Evolutionary conservation across 352 stramenopile genomes (phyloP).

Genomic region (Pythium grandisporangium): DNA sequence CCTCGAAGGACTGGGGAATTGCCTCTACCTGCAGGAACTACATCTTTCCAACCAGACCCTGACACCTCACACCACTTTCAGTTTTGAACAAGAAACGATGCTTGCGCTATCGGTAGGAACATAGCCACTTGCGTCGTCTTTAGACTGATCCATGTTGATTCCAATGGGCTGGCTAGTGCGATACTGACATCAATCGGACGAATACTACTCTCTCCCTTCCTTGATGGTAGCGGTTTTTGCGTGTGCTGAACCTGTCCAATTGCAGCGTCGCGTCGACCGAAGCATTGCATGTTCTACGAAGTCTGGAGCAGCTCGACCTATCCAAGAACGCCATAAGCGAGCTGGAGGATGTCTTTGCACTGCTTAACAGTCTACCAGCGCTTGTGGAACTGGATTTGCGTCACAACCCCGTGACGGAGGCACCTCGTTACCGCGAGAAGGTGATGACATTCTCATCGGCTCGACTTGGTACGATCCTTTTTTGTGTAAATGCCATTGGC

Average conservation of each 20-base stretch:
- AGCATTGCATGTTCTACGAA: constrained; percentile 19
- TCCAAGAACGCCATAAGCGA: constrained; percentile 53
- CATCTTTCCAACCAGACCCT: constrained; percentile 56
- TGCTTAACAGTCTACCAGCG: constrained; percentile 31
- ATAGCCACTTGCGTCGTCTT: too few relatives aligned
- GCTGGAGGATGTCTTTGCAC: constrained; percentile 56
- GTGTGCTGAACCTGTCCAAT: constrained; percentile 53
- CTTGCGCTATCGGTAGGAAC: constrained; percentile 23
- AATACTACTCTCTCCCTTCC: not conserved
- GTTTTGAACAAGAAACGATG: constrained; percentile 36
- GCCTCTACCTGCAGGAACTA: constrained; percentile 40
- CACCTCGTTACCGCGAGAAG: constrained; percentile 60
- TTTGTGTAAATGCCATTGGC: not conserved
- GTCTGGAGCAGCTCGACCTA: constrained; percentile 50
- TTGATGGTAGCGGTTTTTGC: constrained; percentile 29
- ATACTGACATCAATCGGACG: not conserved
- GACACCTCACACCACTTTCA: constrained; percentile 16
- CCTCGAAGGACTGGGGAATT: constrained; percentile 41
- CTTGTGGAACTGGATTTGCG: constrained; percentile 54
- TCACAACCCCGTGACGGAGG: constrained; percentile 38
- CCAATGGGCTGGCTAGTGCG: not conserved
- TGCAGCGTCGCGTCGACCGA: constrained; percentile 25
- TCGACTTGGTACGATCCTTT: constrained; percentile 24
- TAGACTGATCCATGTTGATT: too few relatives aligned
- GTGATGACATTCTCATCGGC: constrained; percentile 63